A percentile compares a stretch with the other conserved stretches of the same genome.
Conservation (phyloP, 441 rosid genomes). For the Erodium texanum region DNA sequence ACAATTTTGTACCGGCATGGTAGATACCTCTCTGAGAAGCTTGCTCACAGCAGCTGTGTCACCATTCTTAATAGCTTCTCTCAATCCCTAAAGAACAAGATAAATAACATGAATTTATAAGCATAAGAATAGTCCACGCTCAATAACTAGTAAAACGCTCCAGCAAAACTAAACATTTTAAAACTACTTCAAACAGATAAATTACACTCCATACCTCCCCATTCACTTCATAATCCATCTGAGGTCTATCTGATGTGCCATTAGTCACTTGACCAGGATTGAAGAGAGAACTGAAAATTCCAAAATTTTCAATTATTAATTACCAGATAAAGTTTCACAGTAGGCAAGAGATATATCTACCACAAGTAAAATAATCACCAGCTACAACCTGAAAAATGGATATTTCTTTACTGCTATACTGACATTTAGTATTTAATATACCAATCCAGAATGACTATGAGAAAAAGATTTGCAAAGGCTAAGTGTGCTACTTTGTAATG, state of each 20-base stretch:
- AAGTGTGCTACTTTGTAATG: neutral
- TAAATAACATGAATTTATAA: neutral
- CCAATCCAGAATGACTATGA: neutral
- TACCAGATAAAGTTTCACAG: slow-evolving; percentile 10
- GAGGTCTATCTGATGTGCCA: slow-evolving; percentile 34
- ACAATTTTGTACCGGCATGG: slow-evolving; percentile 11
- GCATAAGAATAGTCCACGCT: slow-evolving; percentile 6
- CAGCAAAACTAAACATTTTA: slow-evolving; percentile 6
- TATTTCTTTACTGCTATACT: neutral
- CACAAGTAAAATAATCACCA: neutral
- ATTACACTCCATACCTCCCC: slow-evolving; percentile 61
- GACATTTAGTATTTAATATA: neutral
- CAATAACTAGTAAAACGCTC: neutral
- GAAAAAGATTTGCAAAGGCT: neutral
- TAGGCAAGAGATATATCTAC: neutral
- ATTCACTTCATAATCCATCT: slow-evolving; percentile 63
- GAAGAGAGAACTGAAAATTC: slow-evolving; percentile 44
- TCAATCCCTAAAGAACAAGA: slow-evolving; percentile 51
- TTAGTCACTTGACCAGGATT: slow-evolving; percentile 43
- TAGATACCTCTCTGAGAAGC: slow-evolving; percentile 66
- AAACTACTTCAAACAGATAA: slow-evolving; percentile 3
- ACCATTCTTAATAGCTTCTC: slow-evolving; percentile 93
- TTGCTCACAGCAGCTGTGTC: slow-evolving; percentile 65
- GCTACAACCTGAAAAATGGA: neutral
- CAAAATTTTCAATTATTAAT: slow-evolving; percentile 3